phyloP scores from a whole-genome alignment of 306 rosid genomes.

The Vigna reflexopilosa region DNA sequence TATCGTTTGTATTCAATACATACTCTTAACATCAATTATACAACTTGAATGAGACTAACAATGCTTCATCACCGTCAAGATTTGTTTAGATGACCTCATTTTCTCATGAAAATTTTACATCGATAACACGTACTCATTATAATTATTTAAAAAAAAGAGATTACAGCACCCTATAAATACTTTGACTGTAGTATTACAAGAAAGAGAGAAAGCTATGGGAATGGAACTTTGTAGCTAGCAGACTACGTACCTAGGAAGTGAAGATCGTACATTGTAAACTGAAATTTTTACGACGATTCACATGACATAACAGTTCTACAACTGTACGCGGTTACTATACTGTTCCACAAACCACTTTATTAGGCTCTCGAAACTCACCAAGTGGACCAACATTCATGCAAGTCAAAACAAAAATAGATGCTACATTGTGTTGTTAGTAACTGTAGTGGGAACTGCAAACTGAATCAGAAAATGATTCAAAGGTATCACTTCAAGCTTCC shows the following conservation, averaged over 20 bases:
- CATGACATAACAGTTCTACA: conserved; percentile 2
- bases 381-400: conserved; percentile 48
- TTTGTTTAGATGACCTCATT: no score
- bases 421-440: not conserved
- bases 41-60: no score
- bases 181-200: not conserved
- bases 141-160: no score
- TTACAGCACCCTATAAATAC: no score
- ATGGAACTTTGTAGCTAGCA: conserved; percentile 45
- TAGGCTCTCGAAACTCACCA: conserved; percentile 43
- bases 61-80: no score
- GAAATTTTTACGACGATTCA: not conserved
- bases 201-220: not conserved
- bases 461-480: not conserved
- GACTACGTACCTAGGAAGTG: not conserved
- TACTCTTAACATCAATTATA: no score
- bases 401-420: not conserved
- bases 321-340: conserved; percentile 30
- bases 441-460: conserved; percentile 6
- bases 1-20: no score
- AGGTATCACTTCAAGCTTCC: conserved; percentile 35
- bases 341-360: conserved; percentile 1
- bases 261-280: not conserved
- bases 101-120: no score
- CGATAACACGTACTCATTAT: no score